Base-by-base conservation (phyloP, 805 yeast species). In the Pichia ethanolica region DNA sequence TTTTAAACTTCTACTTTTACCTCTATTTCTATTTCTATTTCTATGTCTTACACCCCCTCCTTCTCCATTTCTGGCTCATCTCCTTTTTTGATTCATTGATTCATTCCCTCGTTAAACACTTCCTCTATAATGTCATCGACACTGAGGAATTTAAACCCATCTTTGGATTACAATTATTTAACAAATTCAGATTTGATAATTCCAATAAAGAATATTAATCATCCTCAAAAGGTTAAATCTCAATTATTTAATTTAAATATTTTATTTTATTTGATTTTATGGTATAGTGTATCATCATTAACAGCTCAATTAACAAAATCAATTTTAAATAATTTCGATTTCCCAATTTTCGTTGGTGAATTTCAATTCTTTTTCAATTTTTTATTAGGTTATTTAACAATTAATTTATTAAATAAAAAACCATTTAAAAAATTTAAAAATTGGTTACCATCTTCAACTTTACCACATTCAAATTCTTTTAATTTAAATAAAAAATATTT, bases 221-320 rank as follows among this genome's bases (percentile, higher is more conserved):
- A 30, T 25, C 27, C 71, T 73, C 8, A 58, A 74, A 1, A 49
- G 67, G 3, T 57, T 74, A 25, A 82, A 87, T 59, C 55, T 28
- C 46, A 47, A 26, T 27, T 46, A 20, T 46, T 46, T 40, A 46
- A 46, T 34, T 6, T 46, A 14, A 34, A n/a, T 20, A 41, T 42
- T 30, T 20, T 47, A 11, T 9, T 37, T 10, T 47, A 35, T 26
- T 36, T 47, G 7, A 14, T 78, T 14, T 53, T 71, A 37, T 83
- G 89, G 89, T 83, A 83, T 57, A 57, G 71, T 20, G 72, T 79
- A 10, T 81, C 86, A 11, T 77, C 87, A 3, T 58, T 79, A 3
- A 83, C 86, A 1, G 78, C 88, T 0, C 88, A 82, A 56, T 68
- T 79, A 34, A 82, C 86, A 3, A 82, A 81, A 53, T 38, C 66